phyloP scores from a whole-genome alignment of 148 eudicot genomes.

The Nepenthes mirabilis region DNA sequence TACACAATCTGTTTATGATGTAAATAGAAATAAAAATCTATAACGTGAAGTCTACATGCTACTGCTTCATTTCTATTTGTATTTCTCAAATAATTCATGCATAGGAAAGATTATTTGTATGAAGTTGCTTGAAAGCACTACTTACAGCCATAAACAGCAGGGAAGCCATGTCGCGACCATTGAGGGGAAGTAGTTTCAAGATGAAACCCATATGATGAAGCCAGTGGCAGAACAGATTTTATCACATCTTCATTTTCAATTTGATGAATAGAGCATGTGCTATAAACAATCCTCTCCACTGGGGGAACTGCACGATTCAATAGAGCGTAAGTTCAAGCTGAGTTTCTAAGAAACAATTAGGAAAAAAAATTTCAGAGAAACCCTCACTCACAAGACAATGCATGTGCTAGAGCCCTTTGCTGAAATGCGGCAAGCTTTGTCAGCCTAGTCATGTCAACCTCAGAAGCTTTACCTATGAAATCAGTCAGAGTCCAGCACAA shows the following conservation, averaged over 20 bases:
- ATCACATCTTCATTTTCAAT: constrained; percentile 93
- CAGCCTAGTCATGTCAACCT: constrained; percentile 36
- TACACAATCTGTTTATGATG: too few relatives aligned
- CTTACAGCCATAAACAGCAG: constrained; percentile 84
- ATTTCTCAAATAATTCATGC: too few relatives aligned
- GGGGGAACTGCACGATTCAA: constrained; percentile 49
- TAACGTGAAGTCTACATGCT: too few relatives aligned
- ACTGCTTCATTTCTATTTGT: too few relatives aligned
- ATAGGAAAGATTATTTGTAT: too few relatives aligned
- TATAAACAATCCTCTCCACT: constrained; percentile 89
- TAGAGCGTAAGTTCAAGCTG: background rate
- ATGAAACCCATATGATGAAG: constrained; percentile 61
- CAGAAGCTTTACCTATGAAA: constrained; percentile 22
- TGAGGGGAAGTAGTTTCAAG: constrained; percentile 59
- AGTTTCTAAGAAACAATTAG: background rate
- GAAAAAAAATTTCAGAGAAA: background rate
- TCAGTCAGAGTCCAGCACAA: too few relatives aligned
- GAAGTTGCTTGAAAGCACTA: constrained; percentile 2
- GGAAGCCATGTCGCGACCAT: constrained; percentile 91
- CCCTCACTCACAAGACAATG: constrained; percentile 71
- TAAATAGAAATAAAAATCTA: too few relatives aligned
- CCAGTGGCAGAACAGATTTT: constrained; percentile 52
- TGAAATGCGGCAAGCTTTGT: constrained; percentile 77
- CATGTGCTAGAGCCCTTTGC: constrained; percentile 76
- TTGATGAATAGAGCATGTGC: constrained; percentile 90